Conservation (phyloP, 2,329 filamentous ascomycete genomes). For the Basipetospora chlamydospora region DNA sequence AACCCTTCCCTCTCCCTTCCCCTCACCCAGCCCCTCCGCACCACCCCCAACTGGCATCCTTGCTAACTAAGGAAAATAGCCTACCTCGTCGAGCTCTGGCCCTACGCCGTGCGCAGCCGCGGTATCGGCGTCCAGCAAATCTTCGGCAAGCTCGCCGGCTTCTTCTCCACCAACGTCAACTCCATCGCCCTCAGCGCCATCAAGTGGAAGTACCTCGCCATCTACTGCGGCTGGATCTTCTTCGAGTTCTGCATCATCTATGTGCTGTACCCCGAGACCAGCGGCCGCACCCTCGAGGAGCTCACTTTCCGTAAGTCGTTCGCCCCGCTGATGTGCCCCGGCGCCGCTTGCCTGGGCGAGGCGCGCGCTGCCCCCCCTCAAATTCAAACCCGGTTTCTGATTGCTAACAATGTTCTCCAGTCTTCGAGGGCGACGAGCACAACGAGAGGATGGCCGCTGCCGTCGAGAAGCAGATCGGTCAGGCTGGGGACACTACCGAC, state of each 20-base stretch:
- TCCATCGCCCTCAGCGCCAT: conserved; percentile 24
- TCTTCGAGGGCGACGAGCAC: conserved; percentile 24
- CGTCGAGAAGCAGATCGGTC: conserved; percentile 24
- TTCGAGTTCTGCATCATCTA: conserved; percentile 43
- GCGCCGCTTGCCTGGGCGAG: too few species aligned
- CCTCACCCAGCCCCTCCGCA: too few species aligned
- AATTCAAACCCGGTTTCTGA: too few species aligned
- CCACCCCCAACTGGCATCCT: too few species aligned
- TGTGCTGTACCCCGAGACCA: conserved; percentile 75
- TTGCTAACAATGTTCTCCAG: too few species aligned
- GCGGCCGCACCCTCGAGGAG: conserved; percentile 24
- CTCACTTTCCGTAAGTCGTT: conserved; percentile 17
- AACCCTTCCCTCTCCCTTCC: too few species aligned
- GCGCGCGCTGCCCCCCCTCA: too few species aligned
- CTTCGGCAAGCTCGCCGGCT: conserved; percentile 27
- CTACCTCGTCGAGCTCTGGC: conserved; percentile 45
- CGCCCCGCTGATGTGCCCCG: too few species aligned
- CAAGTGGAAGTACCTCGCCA: conserved; percentile 27
- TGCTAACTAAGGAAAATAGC: conserved; percentile 17
- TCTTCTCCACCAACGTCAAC: conserved; percentile 30
- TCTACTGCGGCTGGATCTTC: conserved; percentile 27
- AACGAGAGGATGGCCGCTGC: conserved; percentile 23
- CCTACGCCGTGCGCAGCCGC: conserved; percentile 39
- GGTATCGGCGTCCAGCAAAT: conserved; percentile 45
- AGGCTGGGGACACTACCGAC: too few species aligned